phyloP scores from a whole-genome alignment of 345 rosid species.

The Eucalyptus lansdowneana region DNA sequence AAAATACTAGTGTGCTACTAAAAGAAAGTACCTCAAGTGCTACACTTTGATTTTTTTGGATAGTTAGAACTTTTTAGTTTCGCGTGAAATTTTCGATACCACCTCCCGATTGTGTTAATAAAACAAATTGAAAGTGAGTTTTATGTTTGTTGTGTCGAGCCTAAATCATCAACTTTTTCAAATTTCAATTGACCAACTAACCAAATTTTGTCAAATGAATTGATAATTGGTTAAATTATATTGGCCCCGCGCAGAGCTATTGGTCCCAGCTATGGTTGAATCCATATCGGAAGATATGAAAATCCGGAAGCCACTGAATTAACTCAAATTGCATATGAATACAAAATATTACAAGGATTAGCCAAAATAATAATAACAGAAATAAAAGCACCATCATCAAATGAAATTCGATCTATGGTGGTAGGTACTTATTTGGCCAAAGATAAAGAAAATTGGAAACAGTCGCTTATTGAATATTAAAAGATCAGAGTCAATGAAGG shows the following conservation, averaged over 20 bases:
- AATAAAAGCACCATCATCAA: not conserved
- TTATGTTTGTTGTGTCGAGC: not conserved
- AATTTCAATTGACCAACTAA: too few relatives aligned
- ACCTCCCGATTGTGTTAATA: not conserved
- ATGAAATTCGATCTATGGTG: not conserved
- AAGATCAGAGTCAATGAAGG: not conserved
- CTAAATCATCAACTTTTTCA: not conserved
- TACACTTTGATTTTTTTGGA: not conserved
- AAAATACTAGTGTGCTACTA: not conserved
- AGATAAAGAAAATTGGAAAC: not conserved
- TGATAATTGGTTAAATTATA: not conserved
- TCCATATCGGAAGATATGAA: not conserved
- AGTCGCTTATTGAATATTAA: not conserved
- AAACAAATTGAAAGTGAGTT: not conserved
- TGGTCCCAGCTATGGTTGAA: not conserved
- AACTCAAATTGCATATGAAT: not conserved
- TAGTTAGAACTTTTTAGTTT: not conserved
- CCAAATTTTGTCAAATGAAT: not conserved
- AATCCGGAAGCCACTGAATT: not conserved
- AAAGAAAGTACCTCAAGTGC: not conserved
- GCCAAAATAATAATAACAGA: not conserved
- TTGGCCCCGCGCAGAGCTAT: not conserved
- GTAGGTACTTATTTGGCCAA: not conserved
- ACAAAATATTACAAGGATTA: not conserved
- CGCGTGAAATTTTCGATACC: not conserved